These are phyloP conservation scores for Fusarium nygamai DNA, from an alignment of 2,329 filamentous ascomycete genomes.

Conservation along the genomic window DNA sequence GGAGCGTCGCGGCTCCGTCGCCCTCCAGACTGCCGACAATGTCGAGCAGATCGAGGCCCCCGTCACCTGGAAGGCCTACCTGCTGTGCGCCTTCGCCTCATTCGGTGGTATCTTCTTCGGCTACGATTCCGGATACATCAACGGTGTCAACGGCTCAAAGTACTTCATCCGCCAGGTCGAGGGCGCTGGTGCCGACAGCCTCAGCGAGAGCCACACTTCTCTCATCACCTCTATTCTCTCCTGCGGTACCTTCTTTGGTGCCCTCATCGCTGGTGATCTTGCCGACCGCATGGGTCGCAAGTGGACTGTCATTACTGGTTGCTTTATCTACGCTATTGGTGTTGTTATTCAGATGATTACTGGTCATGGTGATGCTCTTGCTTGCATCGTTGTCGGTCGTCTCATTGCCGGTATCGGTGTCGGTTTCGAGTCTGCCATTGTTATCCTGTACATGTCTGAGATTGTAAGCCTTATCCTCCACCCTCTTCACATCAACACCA, in stretches of 20 bases:
- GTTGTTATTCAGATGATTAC: conserved; percentile 55
- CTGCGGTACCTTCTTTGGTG: conserved; percentile 80
- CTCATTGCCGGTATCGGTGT: conserved; percentile 36
- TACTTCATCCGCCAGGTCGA: conserved; percentile 65
- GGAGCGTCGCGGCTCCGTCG: conserved; percentile 42
- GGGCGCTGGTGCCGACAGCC: conserved; percentile 46
- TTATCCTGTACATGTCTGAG: conserved; percentile 41
- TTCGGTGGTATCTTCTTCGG: conserved; percentile 82
- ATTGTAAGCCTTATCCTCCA: conserved; percentile 16
- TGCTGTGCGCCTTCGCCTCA: conserved; percentile 75
- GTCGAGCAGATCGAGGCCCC: conserved; percentile 72
- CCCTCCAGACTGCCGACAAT: conserved; percentile 59
- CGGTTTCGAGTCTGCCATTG: conserved; percentile 38
- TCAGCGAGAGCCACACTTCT: conserved; percentile 58
- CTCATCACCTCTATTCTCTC: conserved; percentile 81
- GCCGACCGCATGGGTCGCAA: conserved; percentile 80
- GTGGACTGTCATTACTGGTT: conserved; percentile 76
- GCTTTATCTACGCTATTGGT: conserved; percentile 75
- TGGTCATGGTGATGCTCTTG: conserved; percentile 32
- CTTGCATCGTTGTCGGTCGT: conserved; percentile 36
- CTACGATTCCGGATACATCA: conserved; percentile 82
- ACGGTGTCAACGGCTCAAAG: conserved; percentile 65
- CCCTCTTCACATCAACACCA: neutral
- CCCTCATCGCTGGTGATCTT: conserved; percentile 79
- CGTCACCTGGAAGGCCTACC: conserved; percentile 74